Conservation (phyloP, 2,329 filamentous ascomycete species). For the Curvularia sp. region DNA sequence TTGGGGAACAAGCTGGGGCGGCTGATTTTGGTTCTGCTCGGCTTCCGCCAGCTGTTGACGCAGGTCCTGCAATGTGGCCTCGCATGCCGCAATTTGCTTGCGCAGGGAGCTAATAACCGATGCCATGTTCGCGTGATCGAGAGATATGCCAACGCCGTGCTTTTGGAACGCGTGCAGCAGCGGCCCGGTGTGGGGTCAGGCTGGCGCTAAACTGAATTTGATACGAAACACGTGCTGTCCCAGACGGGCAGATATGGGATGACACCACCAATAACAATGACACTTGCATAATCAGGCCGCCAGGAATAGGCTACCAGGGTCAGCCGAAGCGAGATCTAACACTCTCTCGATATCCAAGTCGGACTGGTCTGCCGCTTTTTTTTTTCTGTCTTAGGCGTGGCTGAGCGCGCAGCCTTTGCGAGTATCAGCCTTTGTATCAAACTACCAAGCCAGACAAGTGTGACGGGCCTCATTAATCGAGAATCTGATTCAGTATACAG, state of each 20-base stretch:
- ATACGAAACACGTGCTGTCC: background rate
- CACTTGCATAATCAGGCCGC: background rate
- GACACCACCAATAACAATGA: background rate
- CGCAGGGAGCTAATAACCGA: conserved; percentile 49
- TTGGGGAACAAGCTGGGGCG: conserved; percentile 30
- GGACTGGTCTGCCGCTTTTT: background rate
- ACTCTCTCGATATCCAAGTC: background rate
- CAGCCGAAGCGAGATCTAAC: background rate
- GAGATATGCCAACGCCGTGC: conserved; percentile 11
- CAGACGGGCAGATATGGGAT: background rate
- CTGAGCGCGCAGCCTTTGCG: background rate
- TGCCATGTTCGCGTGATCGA: conserved; percentile 17
- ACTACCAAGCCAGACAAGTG: background rate
- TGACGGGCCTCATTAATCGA: background rate
- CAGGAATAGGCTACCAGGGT: background rate
- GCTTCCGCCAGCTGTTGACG: conserved; percentile 53
- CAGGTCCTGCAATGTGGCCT: conserved; percentile 51
- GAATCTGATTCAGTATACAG: background rate
- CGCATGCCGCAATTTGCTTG: conserved; percentile 53
- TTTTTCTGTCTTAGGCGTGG: background rate
- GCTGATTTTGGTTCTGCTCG: conserved; percentile 45
- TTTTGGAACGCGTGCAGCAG: conserved; percentile 8
- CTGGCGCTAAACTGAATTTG: background rate
- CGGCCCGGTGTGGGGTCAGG: conserved; percentile 15
- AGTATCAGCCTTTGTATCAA: background rate